phyloP scores from a whole-genome alignment of 2,329 filamentous ascomycete species.

The Aspergillus jensenii region DNA sequence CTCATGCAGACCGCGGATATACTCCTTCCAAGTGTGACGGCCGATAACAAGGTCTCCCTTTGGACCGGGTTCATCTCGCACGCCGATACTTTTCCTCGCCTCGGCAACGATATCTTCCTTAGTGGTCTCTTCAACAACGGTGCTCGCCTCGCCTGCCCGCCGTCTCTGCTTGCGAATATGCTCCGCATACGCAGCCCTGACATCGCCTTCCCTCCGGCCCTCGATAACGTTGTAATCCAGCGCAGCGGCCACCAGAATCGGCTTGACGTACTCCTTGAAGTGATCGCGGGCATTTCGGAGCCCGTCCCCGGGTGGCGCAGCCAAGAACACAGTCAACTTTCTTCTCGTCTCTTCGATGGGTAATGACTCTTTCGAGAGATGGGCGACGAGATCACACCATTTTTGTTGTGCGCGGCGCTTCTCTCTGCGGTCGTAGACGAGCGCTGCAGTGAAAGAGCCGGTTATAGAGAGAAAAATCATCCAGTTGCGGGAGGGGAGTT shows the following conservation, averaged over 20 bases:
- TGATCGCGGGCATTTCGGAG: conserved; percentile 85
- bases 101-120: conserved; percentile 63
- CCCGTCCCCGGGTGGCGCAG: conserved; percentile 82
- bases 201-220: conserved; percentile 87
- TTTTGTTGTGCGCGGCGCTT: conserved; percentile 81
- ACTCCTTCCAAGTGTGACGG: conserved; percentile 95
- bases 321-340: conserved; percentile 81
- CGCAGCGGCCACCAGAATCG: conserved; percentile 81
- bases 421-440: conserved; percentile 90
- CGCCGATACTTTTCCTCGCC: conserved; percentile 64
- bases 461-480: conserved; percentile 87
- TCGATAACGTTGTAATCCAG: conserved; percentile 97
- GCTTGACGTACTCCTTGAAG: conserved; percentile 95
- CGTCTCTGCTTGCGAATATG: conserved; percentile 69
- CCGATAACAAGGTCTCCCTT: conserved; percentile 87
- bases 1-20: conserved; percentile 87
- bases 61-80: conserved; percentile 70
- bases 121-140: conserved; percentile 42
- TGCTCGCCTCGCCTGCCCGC: conserved; percentile 59
- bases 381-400: conserved; percentile 82
- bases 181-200: conserved; percentile 82
- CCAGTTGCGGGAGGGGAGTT: conserved; percentile 94
- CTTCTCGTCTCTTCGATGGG: conserved; percentile 71
- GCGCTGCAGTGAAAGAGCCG: conserved; percentile 72
- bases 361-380: conserved; percentile 77